Conservation (phyloP, 441 rosid genomes). For the Gossypium davidsonii region DNA sequence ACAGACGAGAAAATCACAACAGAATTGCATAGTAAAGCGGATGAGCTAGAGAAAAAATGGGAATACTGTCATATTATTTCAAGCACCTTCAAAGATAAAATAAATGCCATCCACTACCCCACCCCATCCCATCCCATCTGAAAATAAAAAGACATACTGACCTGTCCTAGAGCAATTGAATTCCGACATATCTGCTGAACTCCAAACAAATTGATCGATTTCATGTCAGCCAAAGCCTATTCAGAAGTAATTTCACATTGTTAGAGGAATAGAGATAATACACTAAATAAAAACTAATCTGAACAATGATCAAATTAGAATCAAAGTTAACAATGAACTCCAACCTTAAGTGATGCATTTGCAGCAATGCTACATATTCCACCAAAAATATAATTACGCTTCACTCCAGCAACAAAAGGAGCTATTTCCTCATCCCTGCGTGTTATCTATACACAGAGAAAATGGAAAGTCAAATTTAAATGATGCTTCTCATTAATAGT, state of each 20-base stretch:
- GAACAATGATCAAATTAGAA: slow-evolving; percentile 5
- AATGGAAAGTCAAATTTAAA: background rate
- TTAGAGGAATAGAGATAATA: background rate
- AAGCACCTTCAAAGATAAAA: background rate
- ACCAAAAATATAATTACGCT: slow-evolving; percentile 87
- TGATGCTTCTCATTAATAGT: background rate
- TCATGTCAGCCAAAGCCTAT: slow-evolving; percentile 86
- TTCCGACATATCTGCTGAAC: slow-evolving; percentile 97
- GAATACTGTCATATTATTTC: background rate
- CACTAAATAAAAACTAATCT: background rate
- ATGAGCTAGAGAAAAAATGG: background rate
- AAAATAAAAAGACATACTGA: slow-evolving; percentile 21
- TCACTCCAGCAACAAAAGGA: slow-evolving; percentile 67
- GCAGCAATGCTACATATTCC: slow-evolving; percentile 93
- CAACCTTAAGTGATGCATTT: slow-evolving; percentile 82
- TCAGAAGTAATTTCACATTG: slow-evolving; percentile 20
- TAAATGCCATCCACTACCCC: background rate
- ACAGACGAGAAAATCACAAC: background rate
- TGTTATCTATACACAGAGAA: slow-evolving; percentile 48
- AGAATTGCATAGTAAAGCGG: background rate
- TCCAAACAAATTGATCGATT: slow-evolving; percentile 82
- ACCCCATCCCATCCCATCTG: background rate
- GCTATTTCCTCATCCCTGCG: slow-evolving; percentile 96
- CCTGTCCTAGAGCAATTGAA: slow-evolving; percentile 96
- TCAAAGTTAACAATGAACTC: slow-evolving; percentile 1